Conservation (phyloP, 2,329 filamentous ascomycete species). For the Clarireedia monteithiana region DNA sequence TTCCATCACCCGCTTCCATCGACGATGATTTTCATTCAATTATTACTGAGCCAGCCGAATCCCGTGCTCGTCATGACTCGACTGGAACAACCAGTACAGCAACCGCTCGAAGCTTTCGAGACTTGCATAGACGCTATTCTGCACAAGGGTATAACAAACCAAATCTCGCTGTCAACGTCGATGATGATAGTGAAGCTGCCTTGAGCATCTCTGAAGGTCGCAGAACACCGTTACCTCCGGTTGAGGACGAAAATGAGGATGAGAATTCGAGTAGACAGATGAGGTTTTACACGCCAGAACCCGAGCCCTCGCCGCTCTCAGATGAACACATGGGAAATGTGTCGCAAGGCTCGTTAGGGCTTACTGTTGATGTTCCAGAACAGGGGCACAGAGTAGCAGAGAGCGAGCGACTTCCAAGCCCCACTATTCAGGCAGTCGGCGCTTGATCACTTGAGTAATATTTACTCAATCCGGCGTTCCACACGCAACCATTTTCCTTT, state of each 20-base stretch:
- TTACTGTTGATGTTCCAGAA: neutral
- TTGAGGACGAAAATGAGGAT: slow-evolving; percentile 29
- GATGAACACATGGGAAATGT: neutral
- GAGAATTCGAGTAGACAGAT: slow-evolving; percentile 10
- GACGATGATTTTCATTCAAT: slow-evolving; percentile 46
- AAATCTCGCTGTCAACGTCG: slow-evolving; percentile 13
- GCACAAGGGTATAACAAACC: slow-evolving; percentile 38
- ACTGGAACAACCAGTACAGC: slow-evolving; percentile 58
- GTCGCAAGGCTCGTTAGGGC: neutral
- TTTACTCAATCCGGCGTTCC: neutral
- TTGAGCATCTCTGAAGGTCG: slow-evolving; percentile 53
- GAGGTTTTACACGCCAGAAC: slow-evolving; percentile 18
- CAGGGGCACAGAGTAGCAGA: neutral
- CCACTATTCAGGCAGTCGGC: neutral
- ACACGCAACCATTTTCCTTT: neutral
- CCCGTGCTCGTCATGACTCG: slow-evolving; percentile 47
- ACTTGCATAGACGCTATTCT: slow-evolving; percentile 53
- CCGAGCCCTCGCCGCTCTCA: neutral
- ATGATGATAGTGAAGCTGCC: slow-evolving; percentile 51
- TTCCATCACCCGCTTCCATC: slow-evolving; percentile 15
- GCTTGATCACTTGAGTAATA: neutral
- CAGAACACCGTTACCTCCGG: slow-evolving; percentile 47
- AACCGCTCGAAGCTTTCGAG: slow-evolving; percentile 57
- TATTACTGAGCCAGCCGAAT: slow-evolving; percentile 36
- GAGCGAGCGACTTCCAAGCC: slow-evolving; percentile 2